Evolutionary conservation across 1,139 yeast species (phyloP), one percentile per base, ranked within the genome.

Genomic region (Nakaseomyces uthaithaninus): DNA sequence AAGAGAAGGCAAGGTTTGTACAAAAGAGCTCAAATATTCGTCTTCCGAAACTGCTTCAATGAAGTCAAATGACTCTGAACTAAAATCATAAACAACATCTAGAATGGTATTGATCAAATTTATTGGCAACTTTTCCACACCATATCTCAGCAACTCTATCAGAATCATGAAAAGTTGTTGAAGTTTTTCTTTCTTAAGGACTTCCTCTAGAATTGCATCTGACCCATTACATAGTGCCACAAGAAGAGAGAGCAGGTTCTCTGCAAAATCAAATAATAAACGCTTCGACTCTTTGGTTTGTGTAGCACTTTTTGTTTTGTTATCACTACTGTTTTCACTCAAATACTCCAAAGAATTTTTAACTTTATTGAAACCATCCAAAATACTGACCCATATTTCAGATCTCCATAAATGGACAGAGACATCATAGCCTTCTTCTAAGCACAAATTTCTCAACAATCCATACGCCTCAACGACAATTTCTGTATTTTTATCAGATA

Each of bases 371-470:
- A 81, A 61, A 2, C 78, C 73, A 4, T 58, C 53, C 38, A 70
- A 72, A 27, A 87, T 67, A 15, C 74, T 63, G 0, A 72, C 67
- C 80, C 94, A 78, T 37, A 91, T 75, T 45, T 82, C 77, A 20
- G 78, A 77, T 59, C 96, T 74, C 84, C 94, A 82, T 42, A 83
- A 61, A 58, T 74, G 76, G 23, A 75, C 72, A 27, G 87, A 76
- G 22, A 85, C 73, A 47, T 85, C 94, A 52, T 85, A 79, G n/a
- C 95, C 97, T 63, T 86, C 94, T 57, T 86, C 94, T 39, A 85
- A 69, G 3, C 81, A 80, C 41, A 89, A 56, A 56, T 84, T 86
- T 57, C 95, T 72, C 49, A 91, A 64, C 38, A 89, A 66, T 1
- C 95, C 96, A 55, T 75, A 81, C 0, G 89, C 71, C 52, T 83